Evolutionary conservation across 495 filamentous ascomycete species (phyloP).

Genomic region (Darksidea phi): DNA sequence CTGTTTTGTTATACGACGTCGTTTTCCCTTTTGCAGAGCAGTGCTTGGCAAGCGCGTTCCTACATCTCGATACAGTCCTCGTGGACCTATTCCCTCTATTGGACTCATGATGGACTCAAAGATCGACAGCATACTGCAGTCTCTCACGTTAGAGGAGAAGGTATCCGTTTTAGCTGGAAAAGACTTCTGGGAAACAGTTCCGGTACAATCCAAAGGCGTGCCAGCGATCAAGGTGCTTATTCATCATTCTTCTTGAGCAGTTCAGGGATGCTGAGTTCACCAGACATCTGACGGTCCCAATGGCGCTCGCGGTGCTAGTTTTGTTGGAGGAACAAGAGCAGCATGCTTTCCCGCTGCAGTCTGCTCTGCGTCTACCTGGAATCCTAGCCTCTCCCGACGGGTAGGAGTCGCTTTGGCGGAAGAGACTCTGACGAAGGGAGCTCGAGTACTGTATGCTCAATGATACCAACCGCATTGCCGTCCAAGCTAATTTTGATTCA

Average conservation of each 20-base stretch:
- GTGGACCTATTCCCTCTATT: too few species aligned
- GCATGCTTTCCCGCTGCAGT: slow-evolving; percentile 45
- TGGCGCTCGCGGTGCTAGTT: slow-evolving; percentile 32
- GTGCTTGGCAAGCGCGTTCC: too few species aligned
- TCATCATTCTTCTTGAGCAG: not conserved
- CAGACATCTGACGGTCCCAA: slow-evolving; percentile 32
- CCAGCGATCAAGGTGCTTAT: slow-evolving; percentile 21
- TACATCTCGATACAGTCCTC: too few species aligned
- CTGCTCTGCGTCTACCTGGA: slow-evolving; percentile 70
- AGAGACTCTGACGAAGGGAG: slow-evolving; percentile 68
- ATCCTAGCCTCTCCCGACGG: slow-evolving; percentile 58
- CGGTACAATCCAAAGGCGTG: slow-evolving; percentile 19
- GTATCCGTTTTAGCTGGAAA: slow-evolving; percentile 23
- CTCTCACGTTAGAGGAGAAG: slow-evolving; percentile 27
- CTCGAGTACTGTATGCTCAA: slow-evolving; percentile 54
- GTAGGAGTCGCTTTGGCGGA: slow-evolving; percentile 64
- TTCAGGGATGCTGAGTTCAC: not conserved
- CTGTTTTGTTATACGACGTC: too few species aligned
- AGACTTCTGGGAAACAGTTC: slow-evolving; percentile 32
- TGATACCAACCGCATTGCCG: not conserved
- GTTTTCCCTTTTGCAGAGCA: too few species aligned
- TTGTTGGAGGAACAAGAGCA: slow-evolving; percentile 28
- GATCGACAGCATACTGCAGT: slow-evolving; percentile 7
- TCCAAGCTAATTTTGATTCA: not conserved
- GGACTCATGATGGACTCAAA: not conserved